phyloP scores from a whole-genome alignment of 257 asterid genomes.

The Scutellaria minor region DNA sequence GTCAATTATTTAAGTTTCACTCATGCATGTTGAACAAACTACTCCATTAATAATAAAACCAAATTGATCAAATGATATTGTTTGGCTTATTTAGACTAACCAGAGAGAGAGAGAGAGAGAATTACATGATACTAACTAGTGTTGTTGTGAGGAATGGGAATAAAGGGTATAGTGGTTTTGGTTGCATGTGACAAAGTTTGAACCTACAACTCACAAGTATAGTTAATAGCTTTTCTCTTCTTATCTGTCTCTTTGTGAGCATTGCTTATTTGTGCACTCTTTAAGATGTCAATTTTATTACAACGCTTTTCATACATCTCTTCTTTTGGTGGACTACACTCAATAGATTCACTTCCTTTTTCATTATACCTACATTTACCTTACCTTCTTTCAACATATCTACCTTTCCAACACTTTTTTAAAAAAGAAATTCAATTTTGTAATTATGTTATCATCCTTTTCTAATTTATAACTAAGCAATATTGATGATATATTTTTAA shows the following conservation, averaged over 20 bases:
- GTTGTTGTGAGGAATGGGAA: not conserved
- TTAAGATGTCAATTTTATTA: not conserved
- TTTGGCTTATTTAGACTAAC: slow-evolving; percentile 27
- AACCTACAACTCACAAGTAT: not conserved
- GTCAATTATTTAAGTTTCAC: not conserved
- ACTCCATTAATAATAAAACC: not conserved
- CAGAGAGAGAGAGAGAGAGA: no score
- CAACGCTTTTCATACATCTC: no score
- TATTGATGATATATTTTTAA: no score
- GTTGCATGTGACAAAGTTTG: slow-evolving; percentile 42
- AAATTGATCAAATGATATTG: not conserved
- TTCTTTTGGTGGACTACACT: slow-evolving; percentile 11
- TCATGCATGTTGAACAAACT: slow-evolving; percentile 4
- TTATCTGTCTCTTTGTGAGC: no score
- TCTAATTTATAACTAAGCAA: no score
- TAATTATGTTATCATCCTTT: no score
- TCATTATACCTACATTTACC: not conserved
- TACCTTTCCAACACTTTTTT: no score
- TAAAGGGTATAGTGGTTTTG: slow-evolving; percentile 33
- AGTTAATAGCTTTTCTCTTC: slow-evolving; percentile 3
- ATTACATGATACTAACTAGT: no score
- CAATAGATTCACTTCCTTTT: not conserved
- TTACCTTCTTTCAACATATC: no score
- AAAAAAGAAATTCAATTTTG: no score
- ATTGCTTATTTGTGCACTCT: not conserved